Conservation (phyloP, 345 rosid genomes). For the Populus davidiana region DNA sequence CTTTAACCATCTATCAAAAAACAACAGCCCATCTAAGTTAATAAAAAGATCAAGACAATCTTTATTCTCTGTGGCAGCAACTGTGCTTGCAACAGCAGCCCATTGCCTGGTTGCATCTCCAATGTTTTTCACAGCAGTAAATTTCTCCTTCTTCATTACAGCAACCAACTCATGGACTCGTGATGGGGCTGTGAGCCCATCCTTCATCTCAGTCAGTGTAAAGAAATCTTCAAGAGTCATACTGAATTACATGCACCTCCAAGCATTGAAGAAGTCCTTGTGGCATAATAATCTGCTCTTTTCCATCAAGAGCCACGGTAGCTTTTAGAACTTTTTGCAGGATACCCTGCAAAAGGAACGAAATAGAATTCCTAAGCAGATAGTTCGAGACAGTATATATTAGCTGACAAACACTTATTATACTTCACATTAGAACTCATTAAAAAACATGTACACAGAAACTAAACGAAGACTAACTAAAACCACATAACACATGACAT, state of each 20-base stretch:
- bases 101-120: slow-evolving; percentile 83
- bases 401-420: not conserved
- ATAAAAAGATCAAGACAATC: slow-evolving; percentile 90
- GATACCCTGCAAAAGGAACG: slow-evolving; percentile 34
- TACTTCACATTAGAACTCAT: not conserved
- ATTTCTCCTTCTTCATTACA: slow-evolving; percentile 72
- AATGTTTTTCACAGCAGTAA: slow-evolving; percentile 52
- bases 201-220: slow-evolving; percentile 80
- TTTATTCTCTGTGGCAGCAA: slow-evolving; percentile 73
- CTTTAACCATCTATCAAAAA: slow-evolving; percentile 72
- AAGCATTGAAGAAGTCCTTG: slow-evolving; percentile 27
- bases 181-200: slow-evolving; percentile 73
- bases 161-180: slow-evolving; percentile 73
- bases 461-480: not conserved
- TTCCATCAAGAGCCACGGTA: slow-evolving; percentile 35
- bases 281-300: slow-evolving; percentile 15
- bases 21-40: slow-evolving; percentile 72
- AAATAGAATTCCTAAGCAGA: slow-evolving; percentile 9
- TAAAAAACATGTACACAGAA: not conserved
- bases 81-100: slow-evolving; percentile 80
- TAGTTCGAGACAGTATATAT: not conserved
- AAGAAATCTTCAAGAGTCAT: slow-evolving; percentile 97
- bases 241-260: slow-evolving; percentile 48
- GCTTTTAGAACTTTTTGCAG: not conserved
- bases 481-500: not conserved